Evolutionary conservation across 192 early-diverging fungal species (phyloP).

Genomic region (Coemansia guatemalensis): DNA sequence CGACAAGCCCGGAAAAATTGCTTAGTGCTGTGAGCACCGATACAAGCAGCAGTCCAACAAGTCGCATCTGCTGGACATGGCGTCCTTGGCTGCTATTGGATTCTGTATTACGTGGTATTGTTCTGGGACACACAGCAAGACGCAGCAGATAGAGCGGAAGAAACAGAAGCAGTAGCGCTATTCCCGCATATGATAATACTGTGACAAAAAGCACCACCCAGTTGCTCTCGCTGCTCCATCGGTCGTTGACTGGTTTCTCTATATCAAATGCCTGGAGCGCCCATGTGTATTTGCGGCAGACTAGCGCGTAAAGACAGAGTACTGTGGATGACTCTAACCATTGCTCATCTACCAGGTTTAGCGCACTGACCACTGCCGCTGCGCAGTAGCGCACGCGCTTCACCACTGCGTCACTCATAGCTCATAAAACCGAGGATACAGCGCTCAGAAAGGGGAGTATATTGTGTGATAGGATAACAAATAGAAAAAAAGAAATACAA

Average conservation of each 20-base stretch:
- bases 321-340: conserved; percentile 8
- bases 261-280: background rate
- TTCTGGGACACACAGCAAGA: background rate
- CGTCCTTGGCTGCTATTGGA: background rate
- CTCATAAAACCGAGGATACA: too few relatives aligned
- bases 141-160: conserved; percentile 1
- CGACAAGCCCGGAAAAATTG: conserved; percentile 31
- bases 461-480: too few relatives aligned
- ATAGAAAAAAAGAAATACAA: too few relatives aligned
- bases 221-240: background rate
- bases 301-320: conserved; percentile 9
- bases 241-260: background rate
- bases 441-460: too few relatives aligned
- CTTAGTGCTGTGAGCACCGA: conserved; percentile 14
- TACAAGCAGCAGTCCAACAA: conserved; percentile 1
- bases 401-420: too few relatives aligned
- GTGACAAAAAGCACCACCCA: conserved; percentile 6
- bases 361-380: background rate
- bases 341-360: background rate
- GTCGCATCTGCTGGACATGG: background rate
- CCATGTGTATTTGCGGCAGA: conserved; percentile 12
- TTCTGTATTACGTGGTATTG: background rate
- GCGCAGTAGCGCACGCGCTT: too few relatives aligned
- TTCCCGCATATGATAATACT: conserved; percentile 2
- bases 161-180: conserved; percentile 7